Conservation (phyloP, 352 stramenopile genomes). For the Globisporangium takayamanum region DNA sequence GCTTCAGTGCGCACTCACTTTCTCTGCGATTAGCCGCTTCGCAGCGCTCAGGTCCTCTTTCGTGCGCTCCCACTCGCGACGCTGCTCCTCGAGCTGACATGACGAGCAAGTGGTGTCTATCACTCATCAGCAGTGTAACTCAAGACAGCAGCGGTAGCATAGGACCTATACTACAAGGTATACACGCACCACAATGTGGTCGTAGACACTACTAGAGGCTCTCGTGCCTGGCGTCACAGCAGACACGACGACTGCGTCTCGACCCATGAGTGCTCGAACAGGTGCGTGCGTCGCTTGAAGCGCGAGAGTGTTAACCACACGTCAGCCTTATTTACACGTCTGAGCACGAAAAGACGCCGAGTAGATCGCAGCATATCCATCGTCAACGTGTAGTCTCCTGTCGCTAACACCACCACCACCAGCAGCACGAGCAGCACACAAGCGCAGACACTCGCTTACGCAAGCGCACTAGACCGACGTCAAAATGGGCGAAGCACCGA, state of each 20-base stretch:
- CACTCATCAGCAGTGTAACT: background rate
- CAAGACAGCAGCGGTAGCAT: background rate
- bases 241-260: background rate
- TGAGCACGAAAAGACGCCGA: slow-evolving; percentile 7
- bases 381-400: background rate
- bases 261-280: slow-evolving; percentile 5
- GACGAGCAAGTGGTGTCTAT: background rate
- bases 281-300: background rate
- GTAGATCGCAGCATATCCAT: background rate
- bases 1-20: slow-evolving; percentile 14
- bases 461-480: background rate
- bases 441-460: background rate
- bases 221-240: background rate
- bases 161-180: background rate
- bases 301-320: background rate
- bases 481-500: slow-evolving; percentile 64
- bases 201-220: background rate
- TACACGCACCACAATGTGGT: slow-evolving; percentile 9
- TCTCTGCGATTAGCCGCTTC: slow-evolving; percentile 41
- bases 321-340: background rate
- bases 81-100: slow-evolving; percentile 42
- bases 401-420: background rate
- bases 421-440: background rate
- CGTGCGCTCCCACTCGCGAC: slow-evolving; percentile 45
- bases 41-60: slow-evolving; percentile 39